Evolutionary conservation across 2,329 filamentous ascomycete genomes (phyloP), one percentile per base, ranked within the genome.

Genomic region (Cercospora sojina): DNA sequence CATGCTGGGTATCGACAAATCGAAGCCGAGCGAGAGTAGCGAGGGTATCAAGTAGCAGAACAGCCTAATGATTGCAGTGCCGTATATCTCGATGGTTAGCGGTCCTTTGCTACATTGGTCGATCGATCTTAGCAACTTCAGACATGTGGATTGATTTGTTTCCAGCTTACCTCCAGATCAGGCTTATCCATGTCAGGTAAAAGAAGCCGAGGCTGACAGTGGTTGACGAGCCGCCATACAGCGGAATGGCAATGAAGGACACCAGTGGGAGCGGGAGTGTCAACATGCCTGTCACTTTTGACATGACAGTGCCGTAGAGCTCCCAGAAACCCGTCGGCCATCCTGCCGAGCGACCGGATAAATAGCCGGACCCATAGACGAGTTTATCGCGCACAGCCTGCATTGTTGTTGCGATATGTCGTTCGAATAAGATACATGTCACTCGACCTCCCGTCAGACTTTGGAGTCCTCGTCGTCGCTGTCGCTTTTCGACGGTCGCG

Each of bases 151-250:
- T 49, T 13, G 16, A 25, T 25, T 23, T 9, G 8, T 12, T 25
- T 20, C 43, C 43, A 49, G 63, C 61, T 32, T 20, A 70, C 67
- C 62, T 68, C 3, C 94, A 82, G 43, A 96, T 87, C 32, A 97
- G 84, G 0, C 91, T 94, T 5, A 88, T 88, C 93, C 93, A 97
- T 72, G 91, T 94, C 81, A 96, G 86, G 78, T 93, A 94, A 79
- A 97, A 95, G 82, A 96, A 93, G 69, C 96, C 81, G 25, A 96
- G 81, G 77, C 95, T 97, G 69, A 96, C 83, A 1, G 89, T 93
- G 1, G 92, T 94, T 49, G 83, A 89, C 81, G 90, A 93, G 6
- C 90, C 90, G 29, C 89, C 90, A 47, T 91, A 79, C 69, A 92
- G 85, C 1, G 91, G 91, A 41, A 94, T 83, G 1, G 90, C 91